A percentile compares a stretch with the other conserved stretches of the same genome.
phyloP scores from a whole-genome alignment of 306 rosid genomes.

The Lathyrus tuberosus region DNA sequence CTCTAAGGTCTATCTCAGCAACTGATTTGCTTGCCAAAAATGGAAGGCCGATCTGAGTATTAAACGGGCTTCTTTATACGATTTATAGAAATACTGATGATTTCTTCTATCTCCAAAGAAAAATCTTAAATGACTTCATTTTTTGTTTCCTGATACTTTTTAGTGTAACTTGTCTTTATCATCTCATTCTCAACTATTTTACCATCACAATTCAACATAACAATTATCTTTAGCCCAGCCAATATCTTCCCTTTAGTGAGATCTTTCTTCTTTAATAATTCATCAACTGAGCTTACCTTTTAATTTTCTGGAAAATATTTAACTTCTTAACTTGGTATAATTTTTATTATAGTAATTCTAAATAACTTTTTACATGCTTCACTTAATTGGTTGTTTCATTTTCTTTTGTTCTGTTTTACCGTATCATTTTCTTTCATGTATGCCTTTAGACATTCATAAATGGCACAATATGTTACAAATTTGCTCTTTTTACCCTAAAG shows the following conservation, averaged over 20 bases:
- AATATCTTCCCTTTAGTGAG: not conserved
- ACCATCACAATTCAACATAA: conserved; percentile 12
- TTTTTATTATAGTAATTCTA: not conserved
- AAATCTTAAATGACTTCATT: conserved; percentile 2
- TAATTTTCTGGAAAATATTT: conserved; percentile 17
- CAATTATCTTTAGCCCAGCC: not conserved
- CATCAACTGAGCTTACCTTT: conserved; percentile 12
- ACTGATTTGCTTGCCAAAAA: not conserved
- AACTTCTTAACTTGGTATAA: conserved; percentile 14
- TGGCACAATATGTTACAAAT: conserved; percentile 18
- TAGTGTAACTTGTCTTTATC: conserved; percentile 4
- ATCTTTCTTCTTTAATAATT: not conserved
- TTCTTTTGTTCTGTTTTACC: conserved; percentile 16
- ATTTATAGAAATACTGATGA: conserved; percentile 1
- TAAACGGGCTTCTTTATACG: not conserved
- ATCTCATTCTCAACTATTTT: conserved; percentile 20
- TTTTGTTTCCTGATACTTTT: not conserved
- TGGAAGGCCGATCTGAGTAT: conserved; percentile 12
- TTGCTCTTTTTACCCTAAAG: conserved; percentile 1
- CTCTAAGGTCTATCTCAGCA: not conserved
- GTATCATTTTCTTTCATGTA: conserved; percentile 28
- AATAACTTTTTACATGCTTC: conserved; percentile 22
- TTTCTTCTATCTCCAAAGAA: conserved; percentile 20
- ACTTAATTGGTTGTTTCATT: not conserved
- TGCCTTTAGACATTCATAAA: conserved; percentile 22